A percentile compares a stretch with the other conserved stretches of the same genome.
Conservation (phyloP, 1,284 basidiomycete species). For the Cutaneotrichosporon arboriforme region DNA sequence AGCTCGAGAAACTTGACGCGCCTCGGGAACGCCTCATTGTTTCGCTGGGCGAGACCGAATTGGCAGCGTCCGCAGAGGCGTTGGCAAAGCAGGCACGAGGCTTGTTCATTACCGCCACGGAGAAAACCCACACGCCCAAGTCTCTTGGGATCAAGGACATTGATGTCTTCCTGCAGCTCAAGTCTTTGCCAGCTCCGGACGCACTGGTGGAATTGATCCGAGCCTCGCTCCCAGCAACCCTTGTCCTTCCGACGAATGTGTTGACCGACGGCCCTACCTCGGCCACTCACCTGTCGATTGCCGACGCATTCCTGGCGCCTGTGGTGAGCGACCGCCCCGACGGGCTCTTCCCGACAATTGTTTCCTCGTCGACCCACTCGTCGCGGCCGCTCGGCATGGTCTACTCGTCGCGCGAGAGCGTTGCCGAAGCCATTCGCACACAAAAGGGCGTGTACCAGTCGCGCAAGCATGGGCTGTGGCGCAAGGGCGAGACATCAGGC, state of each 20-base stretch:
- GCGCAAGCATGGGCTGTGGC: conserved; percentile 91
- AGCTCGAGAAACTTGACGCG: conserved; percentile 61
- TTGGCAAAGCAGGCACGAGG: conserved; percentile 43
- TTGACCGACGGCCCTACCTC: conserved; percentile 58
- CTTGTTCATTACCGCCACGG: conserved; percentile 28
- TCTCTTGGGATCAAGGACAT: conserved; percentile 65
- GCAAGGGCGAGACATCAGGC: conserved; percentile 94
- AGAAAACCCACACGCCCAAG: conserved; percentile 56
- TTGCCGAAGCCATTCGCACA: conserved; percentile 78
- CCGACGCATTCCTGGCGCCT: conserved; percentile 77
- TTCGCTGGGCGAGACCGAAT: conserved; percentile 65
- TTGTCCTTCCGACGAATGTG: conserved; percentile 68
- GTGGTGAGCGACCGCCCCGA: conserved; percentile 83
- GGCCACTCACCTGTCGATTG: conserved; percentile 61
- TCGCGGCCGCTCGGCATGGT: conserved; percentile 85
- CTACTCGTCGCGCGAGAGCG: conserved; percentile 87
- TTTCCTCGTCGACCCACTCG: conserved; percentile 63
- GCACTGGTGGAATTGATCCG: conserved; percentile 56
- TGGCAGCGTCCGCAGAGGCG: conserved; percentile 62
- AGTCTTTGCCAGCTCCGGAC: conserved; percentile 49
- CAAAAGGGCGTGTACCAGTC: conserved; percentile 95
- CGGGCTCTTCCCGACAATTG: conserved; percentile 87
- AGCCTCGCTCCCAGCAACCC: conserved; percentile 62
- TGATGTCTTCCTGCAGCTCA: conserved; percentile 57
- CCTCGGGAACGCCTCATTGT: conserved; percentile 68